Conservation (phyloP, 306 rosid genomes). For the Cucumis sativus region Cucumber_9930_V3 NC_026659.2:26200501-26201000, state of each 20-base stretch:
- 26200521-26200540: no score
- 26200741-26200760: not conserved
- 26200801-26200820: not conserved
- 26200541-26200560: no score
- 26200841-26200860: conserved; percentile 14
- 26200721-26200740: not conserved
- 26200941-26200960: not conserved
- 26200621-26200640: no score
- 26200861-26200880: not conserved
- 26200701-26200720: not conserved
- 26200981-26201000: conserved; percentile 5
- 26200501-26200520: no score
- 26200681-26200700: not conserved
- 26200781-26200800: not conserved
- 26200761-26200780: conserved; percentile 5
- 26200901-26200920: not conserved
- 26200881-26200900: not conserved
- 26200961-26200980: not conserved
- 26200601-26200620: no score
- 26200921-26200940: conserved; percentile 2
- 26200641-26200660: no score
- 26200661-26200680: no score
- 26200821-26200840: not conserved
- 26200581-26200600: no score
- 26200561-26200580: no score